Evolutionary conservation across 1,284 basidiomycete genomes (phyloP).

Genomic region (Fomes fomentarius): DNA sequence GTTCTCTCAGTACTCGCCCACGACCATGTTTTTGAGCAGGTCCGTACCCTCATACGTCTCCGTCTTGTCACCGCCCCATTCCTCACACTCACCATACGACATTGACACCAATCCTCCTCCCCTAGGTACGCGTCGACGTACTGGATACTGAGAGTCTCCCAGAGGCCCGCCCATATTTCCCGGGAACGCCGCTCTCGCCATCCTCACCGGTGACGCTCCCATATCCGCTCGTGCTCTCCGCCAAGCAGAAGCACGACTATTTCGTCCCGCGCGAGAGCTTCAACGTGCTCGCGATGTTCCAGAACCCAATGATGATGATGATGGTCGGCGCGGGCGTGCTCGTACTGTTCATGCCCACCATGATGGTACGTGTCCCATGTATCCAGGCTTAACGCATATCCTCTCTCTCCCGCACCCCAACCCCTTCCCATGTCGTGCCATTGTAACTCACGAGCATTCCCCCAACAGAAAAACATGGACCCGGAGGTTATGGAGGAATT

Average conservation of each 20-base stretch:
- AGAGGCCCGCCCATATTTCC: constrained; percentile 65
- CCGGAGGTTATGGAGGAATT: constrained; percentile 76
- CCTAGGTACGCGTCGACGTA: constrained; percentile 68
- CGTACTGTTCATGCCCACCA: constrained; percentile 79
- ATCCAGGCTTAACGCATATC: no score
- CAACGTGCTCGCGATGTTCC: constrained; percentile 79
- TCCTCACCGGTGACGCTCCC: constrained; percentile 58
- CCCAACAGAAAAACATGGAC: constrained; percentile 75
- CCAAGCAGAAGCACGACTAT: constrained; percentile 61
- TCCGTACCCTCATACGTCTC: constrained; percentile 40
- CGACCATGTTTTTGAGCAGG: constrained; percentile 71
- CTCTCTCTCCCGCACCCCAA: background rate
- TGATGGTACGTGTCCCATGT: constrained; percentile 79
- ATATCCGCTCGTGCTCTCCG: constrained; percentile 64
- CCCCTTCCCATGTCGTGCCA: background rate
- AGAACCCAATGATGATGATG: constrained; percentile 88
- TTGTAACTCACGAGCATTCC: background rate
- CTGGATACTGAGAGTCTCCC: constrained; percentile 45
- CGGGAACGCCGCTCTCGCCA: constrained; percentile 71
- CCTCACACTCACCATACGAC: background rate
- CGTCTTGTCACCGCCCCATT: background rate
- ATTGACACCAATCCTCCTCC: background rate
- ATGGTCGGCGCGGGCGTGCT: constrained; percentile 73
- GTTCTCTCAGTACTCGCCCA: constrained; percentile 67
- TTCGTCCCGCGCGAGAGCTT: constrained; percentile 74